phyloP scores from a whole-genome alignment of 1,284 basidiomycete species.

The Austropuccinia psidii region DNA sequence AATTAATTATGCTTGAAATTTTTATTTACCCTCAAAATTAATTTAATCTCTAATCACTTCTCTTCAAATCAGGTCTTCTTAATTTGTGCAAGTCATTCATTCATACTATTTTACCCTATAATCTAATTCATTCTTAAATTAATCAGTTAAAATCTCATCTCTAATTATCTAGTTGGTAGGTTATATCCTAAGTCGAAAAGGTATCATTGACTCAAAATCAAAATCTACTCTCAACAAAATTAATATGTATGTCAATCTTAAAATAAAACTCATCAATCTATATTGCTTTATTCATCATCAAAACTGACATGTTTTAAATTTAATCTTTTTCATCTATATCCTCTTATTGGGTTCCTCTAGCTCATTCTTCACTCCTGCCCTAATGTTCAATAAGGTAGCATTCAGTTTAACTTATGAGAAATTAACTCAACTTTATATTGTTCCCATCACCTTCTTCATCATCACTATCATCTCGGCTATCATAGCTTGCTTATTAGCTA shows the following conservation, averaged over 20 bases:
- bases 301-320: no score
- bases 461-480: conserved; percentile 47
- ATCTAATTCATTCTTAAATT: neutral
- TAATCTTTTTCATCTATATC: conserved; percentile 39
- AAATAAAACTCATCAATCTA: neutral
- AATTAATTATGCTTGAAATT: neutral
- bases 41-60: neutral
- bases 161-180: conserved; percentile 43
- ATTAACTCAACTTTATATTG: conserved; percentile 48
- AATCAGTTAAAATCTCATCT: neutral
- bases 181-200: conserved; percentile 47
- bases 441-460: conserved; percentile 49
- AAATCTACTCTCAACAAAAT: conserved; percentile 42
- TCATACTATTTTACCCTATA: neutral
- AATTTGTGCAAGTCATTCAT: conserved; percentile 15
- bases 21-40: neutral
- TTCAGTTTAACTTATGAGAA: conserved; percentile 50
- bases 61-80: conserved; percentile 17
- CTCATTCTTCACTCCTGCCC: conserved; percentile 46
- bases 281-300: conserved; percentile 41
- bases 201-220: conserved; percentile 49
- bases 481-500: conserved; percentile 44
- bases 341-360: conserved; percentile 42
- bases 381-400: conserved; percentile 51
- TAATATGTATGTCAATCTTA: conserved; percentile 1